Percentiles rank a stretch among this genome's conserved stretches.
Conservation (phyloP, 257 asterid genomes). For the Catharanthus roseus region DNA sequence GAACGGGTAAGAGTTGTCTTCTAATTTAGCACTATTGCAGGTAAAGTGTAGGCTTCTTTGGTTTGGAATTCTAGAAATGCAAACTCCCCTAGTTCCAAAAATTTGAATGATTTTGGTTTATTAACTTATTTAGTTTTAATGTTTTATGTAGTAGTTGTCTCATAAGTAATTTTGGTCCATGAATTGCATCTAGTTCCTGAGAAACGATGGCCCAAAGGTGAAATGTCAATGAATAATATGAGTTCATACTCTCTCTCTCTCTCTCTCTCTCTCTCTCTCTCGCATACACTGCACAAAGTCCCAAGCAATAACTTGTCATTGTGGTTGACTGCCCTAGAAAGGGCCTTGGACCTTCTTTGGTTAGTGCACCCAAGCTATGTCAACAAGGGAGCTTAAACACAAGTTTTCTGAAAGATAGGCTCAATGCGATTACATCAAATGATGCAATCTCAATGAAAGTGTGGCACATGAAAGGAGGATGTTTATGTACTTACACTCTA, state of each 20-base stretch:
- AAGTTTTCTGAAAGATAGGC: constrained; percentile 46
- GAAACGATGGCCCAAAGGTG: constrained; percentile 67
- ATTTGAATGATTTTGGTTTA: constrained; percentile 40
- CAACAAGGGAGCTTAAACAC: constrained; percentile 38
- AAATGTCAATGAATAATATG: constrained; percentile 74
- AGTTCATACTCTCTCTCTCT: constrained; percentile 10
- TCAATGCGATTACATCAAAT: background rate
- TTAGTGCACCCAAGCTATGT: constrained; percentile 49
- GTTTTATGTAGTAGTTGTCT: constrained; percentile 8
- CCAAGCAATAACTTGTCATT: constrained; percentile 29
- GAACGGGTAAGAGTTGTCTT: background rate
- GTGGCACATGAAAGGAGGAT: background rate
- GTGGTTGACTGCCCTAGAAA: constrained; percentile 97
- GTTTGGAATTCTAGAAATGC: constrained; percentile 92
- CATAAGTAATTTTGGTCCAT: constrained; percentile 19
- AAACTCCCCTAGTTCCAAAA: constrained; percentile 54
- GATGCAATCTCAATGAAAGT: background rate
- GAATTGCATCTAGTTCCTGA: constrained; percentile 53
- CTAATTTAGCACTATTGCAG: constrained; percentile 35
- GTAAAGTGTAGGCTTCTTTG: constrained; percentile 86
- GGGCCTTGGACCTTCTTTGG: constrained; percentile 75
- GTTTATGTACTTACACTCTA: background rate
- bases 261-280: constrained; percentile 6
- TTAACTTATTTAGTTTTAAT: constrained; percentile 10
- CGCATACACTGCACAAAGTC: background rate